Base-by-base conservation (phyloP, 176 grass and related monocot species). In the Triticum aestivum region DNA sequence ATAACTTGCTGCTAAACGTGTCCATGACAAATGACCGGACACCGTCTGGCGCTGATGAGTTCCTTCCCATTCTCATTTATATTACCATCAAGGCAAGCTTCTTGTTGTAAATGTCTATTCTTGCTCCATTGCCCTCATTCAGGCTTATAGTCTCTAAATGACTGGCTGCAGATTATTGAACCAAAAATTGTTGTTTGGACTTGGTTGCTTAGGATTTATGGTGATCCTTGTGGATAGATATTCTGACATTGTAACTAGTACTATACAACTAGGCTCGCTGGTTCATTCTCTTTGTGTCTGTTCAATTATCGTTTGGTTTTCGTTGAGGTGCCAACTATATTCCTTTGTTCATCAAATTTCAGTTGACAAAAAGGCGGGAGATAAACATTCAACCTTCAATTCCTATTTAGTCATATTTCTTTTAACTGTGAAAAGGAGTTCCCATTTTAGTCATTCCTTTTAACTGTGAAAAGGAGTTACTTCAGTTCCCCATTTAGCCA, bases 61-160 rank as follows among this genome's bases (percentile, higher is more conserved):
- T 98, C 79, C 92, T 98, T 80, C 96, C 96, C 27, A 93, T 93
- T 94, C 89, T 98, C 84, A 98, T 98, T 75, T 95, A 91, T 87
- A 70, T 95, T 42, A 95, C 93, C 75, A 98, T 95, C 78, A 98
- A 98, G 96, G 96, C 65, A 95, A 93, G 84, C 72, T 76, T 47
- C 44, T 81, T 5, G 58, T 54, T 73, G 17, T 75, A 67, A 80
- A 64, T 91, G 30, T 83, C 73, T 85, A 34, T 79, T 81, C 21
- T 83, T 70, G 30, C 29, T 30, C 26, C 27, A 32, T 78, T 87
- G 68, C 77, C 68, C 62, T 47, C 14, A 23, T 23, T 59, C 33
- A 42, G 65, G 13, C 85, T 81, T 35, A 15, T 62, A 33, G 12
- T 9, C 32, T 32, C 32, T 32, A 32, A 61, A 34, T 29, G 52